These are phyloP conservation scores for Xylaria hypoxylon DNA, from an alignment of 2,329 filamentous ascomycete genomes.

Conservation along the genomic window DNA sequence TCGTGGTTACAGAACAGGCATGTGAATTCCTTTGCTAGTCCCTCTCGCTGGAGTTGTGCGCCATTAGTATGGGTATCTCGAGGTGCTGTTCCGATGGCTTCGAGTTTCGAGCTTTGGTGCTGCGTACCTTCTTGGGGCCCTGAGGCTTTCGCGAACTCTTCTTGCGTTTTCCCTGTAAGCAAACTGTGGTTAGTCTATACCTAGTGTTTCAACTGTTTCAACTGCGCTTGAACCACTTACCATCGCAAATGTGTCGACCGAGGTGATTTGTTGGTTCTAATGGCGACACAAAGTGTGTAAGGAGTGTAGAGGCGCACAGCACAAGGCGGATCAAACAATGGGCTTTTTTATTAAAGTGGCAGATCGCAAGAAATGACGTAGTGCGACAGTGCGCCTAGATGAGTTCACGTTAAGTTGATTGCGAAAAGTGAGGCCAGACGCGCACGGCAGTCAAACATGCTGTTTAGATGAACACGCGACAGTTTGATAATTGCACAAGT, in stretches of 20 bases:
- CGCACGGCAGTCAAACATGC: conserved; percentile 26
- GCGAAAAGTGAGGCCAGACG: conserved; percentile 12
- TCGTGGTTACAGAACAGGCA: conserved; percentile 99
- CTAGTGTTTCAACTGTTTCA: not conserved
- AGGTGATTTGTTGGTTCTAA: not conserved
- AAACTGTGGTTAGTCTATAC: conserved; percentile 19
- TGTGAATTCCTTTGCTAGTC: conserved; percentile 85
- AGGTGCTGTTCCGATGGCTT: conserved; percentile 32
- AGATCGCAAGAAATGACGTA: conserved; percentile 31
- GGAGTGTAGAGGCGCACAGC: conserved; percentile 13
- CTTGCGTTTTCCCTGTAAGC: conserved; percentile 86
- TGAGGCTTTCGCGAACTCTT: conserved; percentile 86
- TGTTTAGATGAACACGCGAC: conserved; percentile 17
- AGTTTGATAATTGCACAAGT: conserved; percentile 15
- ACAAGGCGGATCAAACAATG: conserved; percentile 9
- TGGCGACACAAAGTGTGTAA: conserved; percentile 16
- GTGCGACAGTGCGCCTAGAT: conserved; percentile 15
- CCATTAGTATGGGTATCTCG: conserved; percentile 15
- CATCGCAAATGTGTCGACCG: conserved; percentile 38
- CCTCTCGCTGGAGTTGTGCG: conserved; percentile 66
- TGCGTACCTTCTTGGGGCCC: conserved; percentile 80
- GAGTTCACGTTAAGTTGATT: conserved; percentile 32
- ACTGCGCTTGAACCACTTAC: conserved; percentile 30
- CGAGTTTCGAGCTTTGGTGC: conserved; percentile 25
- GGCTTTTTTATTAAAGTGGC: conserved; percentile 11